These are phyloP conservation scores for Micractinium conductrix DNA, from an alignment of 139 green algal genomes.

Conservation along the genomic window DNA sequence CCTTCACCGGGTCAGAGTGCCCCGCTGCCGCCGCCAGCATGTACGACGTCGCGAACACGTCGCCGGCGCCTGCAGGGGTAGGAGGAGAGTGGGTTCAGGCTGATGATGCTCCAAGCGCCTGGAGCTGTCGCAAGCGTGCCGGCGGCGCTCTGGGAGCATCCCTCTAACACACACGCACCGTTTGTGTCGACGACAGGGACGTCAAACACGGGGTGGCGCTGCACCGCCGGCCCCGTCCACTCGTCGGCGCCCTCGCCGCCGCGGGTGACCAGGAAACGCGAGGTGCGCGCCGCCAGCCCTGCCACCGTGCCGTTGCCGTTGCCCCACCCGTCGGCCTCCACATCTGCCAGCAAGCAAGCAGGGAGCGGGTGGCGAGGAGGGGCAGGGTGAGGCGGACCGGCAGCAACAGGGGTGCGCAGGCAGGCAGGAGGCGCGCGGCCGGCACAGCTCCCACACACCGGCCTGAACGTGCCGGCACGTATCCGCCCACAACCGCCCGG, in stretches of 20 bases:
- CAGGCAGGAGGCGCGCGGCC: too few species aligned
- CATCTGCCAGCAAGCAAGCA: constrained; percentile 51
- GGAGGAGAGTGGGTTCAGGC: not conserved
- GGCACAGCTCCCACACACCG: not conserved
- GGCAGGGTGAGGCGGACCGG: not conserved
- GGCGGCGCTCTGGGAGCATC: too few species aligned
- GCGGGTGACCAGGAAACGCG: constrained; percentile 68
- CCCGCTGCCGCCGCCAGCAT: constrained; percentile 54
- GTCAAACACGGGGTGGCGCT: constrained; percentile 5
- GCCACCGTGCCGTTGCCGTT: constrained; percentile 46
- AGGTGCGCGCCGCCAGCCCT: constrained; percentile 42
- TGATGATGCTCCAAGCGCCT: too few species aligned
- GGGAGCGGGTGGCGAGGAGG: not conserved
- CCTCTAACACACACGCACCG: constrained; percentile 48
- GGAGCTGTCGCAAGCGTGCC: too few species aligned
- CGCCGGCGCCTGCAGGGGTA: not conserved
- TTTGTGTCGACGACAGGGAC: constrained; percentile 77
- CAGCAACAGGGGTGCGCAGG: too few species aligned
- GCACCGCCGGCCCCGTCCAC: not conserved
- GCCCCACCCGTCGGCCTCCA: constrained; percentile 80
- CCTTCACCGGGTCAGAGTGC: constrained; percentile 38
- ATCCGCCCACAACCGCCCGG: too few species aligned
- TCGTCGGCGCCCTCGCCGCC: constrained; percentile 69
- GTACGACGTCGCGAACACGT: not conserved
- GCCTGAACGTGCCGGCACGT: too few species aligned